Conservation (phyloP, 2,329 filamentous ascomycete genomes). For the Clonostachys byssicola region DNA sequence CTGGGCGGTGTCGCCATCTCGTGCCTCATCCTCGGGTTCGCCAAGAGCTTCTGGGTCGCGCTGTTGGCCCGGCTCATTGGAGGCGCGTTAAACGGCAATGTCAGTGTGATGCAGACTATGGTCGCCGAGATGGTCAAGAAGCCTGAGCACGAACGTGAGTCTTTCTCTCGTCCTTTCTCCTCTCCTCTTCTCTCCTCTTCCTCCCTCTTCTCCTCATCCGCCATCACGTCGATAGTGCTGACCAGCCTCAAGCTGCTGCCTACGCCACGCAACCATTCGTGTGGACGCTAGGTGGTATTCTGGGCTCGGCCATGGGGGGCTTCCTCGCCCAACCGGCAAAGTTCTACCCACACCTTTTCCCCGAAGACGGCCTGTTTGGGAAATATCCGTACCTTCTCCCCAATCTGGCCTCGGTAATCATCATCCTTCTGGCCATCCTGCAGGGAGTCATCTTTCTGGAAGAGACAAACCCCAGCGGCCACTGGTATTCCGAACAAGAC, state of each 20-base stretch:
- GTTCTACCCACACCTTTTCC: slow-evolving; percentile 55
- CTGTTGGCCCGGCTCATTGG: slow-evolving; percentile 65
- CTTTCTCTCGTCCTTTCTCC: background rate
- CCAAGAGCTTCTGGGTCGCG: slow-evolving; percentile 66
- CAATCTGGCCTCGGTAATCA: slow-evolving; percentile 50
- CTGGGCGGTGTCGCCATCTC: slow-evolving; percentile 58
- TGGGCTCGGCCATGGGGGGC: slow-evolving; percentile 69
- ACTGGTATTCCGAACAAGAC: too few relatives aligned
- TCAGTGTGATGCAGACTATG: slow-evolving; percentile 75
- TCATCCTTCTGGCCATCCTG: slow-evolving; percentile 61
- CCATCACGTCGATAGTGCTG: slow-evolving; percentile 46
- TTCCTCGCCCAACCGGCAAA: slow-evolving; percentile 61
- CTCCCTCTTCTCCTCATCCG: too few relatives aligned
- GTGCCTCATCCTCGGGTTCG: slow-evolving; percentile 64
- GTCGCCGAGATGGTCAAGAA: slow-evolving; percentile 80
- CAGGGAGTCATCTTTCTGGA: slow-evolving; percentile 60
- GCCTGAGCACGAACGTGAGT: slow-evolving; percentile 70
- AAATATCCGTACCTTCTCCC: slow-evolving; percentile 40
- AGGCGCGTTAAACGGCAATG: slow-evolving; percentile 69
- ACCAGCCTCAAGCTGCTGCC: slow-evolving; percentile 64
- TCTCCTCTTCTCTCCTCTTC: background rate
- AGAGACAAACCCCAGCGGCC: slow-evolving; percentile 26
- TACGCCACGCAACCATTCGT: slow-evolving; percentile 76
- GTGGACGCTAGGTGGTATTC: slow-evolving; percentile 68
- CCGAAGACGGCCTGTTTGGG: slow-evolving; percentile 35